Evolutionary conservation across 768 basidiomycete genomes (phyloP).

Genomic region (Amanita pseudoporphyria): DNA sequence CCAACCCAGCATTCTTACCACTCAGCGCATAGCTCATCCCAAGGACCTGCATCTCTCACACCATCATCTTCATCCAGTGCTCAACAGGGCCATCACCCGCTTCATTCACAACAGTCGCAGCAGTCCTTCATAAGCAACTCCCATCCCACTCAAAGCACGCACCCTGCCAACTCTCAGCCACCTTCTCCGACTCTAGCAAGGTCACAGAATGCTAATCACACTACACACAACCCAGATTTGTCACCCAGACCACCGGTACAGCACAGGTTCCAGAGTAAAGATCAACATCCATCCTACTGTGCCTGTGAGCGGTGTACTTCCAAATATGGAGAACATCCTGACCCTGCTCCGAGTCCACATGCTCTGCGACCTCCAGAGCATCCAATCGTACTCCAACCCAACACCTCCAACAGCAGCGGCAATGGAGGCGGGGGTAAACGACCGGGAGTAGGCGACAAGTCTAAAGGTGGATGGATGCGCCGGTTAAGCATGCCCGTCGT

Average conservation of each 20-base stretch:
- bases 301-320: slow-evolving; percentile 58
- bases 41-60: not conserved
- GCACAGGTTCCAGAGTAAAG: slow-evolving; percentile 12
- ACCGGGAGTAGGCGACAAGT: slow-evolving; percentile 28
- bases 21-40: slow-evolving; percentile 20
- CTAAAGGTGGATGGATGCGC: slow-evolving; percentile 62
- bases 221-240: not conserved
- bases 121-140: not conserved
- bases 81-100: not conserved
- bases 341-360: slow-evolving; percentile 15
- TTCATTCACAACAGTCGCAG: not conserved
- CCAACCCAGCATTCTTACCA: slow-evolving; percentile 27
- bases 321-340: slow-evolving; percentile 37
- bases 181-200: slow-evolving; percentile 18
- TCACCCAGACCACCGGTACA: not conserved
- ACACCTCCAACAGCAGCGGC: not conserved
- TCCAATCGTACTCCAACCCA: slow-evolving; percentile 30
- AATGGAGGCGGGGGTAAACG: slow-evolving; percentile 13
- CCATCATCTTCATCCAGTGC: not conserved
- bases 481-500: slow-evolving; percentile 71
- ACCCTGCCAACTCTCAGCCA: slow-evolving; percentile 9
- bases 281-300: slow-evolving; percentile 52
- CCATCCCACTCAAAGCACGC: not conserved
- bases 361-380: slow-evolving; percentile 32
- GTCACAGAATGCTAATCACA: slow-evolving; percentile 11